Evolutionary conservation across 2,329 filamentous ascomycete genomes (phyloP).

Genomic region (Seiridium unicorne): DNA sequence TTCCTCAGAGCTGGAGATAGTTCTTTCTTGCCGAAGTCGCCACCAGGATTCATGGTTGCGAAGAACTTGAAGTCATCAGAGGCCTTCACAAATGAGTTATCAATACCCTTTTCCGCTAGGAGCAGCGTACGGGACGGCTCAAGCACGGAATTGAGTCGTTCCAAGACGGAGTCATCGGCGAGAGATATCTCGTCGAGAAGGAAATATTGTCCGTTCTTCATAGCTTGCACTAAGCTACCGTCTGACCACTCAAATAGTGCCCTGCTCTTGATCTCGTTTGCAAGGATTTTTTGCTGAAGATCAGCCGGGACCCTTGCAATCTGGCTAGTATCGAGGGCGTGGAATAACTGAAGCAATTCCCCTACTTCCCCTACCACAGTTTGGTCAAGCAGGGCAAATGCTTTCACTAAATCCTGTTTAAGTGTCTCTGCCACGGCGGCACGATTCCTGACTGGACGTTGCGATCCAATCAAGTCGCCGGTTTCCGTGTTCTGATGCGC

Average conservation of each 20-base stretch:
- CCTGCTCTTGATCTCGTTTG: conserved; percentile 63
- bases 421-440: conserved; percentile 68
- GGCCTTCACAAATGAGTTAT: conserved; percentile 77
- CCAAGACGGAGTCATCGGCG: conserved; percentile 94
- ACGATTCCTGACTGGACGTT: conserved; percentile 86
- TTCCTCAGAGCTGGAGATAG: conserved; percentile 93
- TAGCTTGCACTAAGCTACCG: conserved; percentile 88
- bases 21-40: conserved; percentile 97
- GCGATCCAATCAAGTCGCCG: conserved; percentile 93
- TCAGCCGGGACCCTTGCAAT: conserved; percentile 44
- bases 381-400: conserved; percentile 40
- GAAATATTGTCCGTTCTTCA: conserved; percentile 88
- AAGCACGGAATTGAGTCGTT: conserved; percentile 93
- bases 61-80: conserved; percentile 87
- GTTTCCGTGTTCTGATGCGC: conserved; percentile 98
- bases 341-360: conserved; percentile 59
- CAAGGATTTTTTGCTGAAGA: conserved; percentile 44
- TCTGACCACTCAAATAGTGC: conserved; percentile 96
- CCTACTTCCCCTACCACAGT: conserved; percentile 45
- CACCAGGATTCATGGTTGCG: conserved; percentile 98
- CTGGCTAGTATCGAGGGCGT: conserved; percentile 44
- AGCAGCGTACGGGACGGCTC: conserved; percentile 84
- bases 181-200: conserved; percentile 96
- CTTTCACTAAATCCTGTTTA: conserved; percentile 54
- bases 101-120: conserved; percentile 88